A percentile compares a stretch with the other conserved stretches of the same genome.
phyloP scores from a whole-genome alignment of 805 yeast genomes.

The Alloascoidea africana region DNA sequence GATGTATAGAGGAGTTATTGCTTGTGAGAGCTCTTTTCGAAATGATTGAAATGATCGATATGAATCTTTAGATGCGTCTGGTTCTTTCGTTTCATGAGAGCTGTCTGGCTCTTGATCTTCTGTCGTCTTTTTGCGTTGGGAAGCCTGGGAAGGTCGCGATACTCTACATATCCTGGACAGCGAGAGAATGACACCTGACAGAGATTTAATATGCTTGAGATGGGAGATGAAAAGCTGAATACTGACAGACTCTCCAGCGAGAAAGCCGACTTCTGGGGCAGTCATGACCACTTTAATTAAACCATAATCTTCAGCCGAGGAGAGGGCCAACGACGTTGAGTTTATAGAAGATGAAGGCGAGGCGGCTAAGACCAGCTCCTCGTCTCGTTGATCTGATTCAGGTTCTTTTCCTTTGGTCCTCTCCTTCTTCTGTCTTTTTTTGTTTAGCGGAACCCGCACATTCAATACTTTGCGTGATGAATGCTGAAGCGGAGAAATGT shows the following conservation, averaged over 20 bases:
- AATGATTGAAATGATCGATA: slow-evolving; percentile 28
- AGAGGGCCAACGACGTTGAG: too few species aligned
- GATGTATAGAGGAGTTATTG: slow-evolving; percentile 61
- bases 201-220: slow-evolving; percentile 50
- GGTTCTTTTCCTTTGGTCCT: too few species aligned
- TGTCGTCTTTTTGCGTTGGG: not conserved
- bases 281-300: slow-evolving; percentile 22
- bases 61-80: not conserved
- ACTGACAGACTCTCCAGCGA: slow-evolving; percentile 70
- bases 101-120: not conserved
- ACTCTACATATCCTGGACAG: slow-evolving; percentile 67
- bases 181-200: slow-evolving; percentile 66
- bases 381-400: not conserved
- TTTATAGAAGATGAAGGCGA: not conserved
- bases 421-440: slow-evolving; percentile 21
- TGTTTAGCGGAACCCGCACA: slow-evolving; percentile 40
- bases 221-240: slow-evolving; percentile 54
- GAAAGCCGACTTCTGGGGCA: slow-evolving; percentile 49
- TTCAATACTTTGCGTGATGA: slow-evolving; percentile 44
- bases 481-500: slow-evolving; percentile 48
- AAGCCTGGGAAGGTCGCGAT: not conserved
- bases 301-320: slow-evolving; percentile 12
- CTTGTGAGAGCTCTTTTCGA: slow-evolving; percentile 72
- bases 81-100: not conserved
- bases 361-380: not conserved